Percentiles rank a stretch among this genome's conserved stretches.
These are phyloP conservation scores for Naganishia sp. DNA, from an alignment of 1,284 basidiomycete genomes.

Conservation along the genomic window DNA sequence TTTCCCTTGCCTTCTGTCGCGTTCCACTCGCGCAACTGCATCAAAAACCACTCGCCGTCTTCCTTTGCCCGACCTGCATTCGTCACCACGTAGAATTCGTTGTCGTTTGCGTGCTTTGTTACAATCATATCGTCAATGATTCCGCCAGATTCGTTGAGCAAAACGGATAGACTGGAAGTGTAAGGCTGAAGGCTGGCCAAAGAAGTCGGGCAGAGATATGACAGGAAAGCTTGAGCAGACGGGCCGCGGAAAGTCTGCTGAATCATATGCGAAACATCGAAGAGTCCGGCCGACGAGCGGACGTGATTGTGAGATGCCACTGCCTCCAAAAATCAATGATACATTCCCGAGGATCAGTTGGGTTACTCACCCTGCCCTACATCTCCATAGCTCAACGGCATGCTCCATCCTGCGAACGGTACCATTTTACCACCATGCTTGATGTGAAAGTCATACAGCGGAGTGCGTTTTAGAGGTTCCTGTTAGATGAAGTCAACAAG, in stretches of 20 bases:
- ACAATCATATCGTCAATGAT: conserved; percentile 92
- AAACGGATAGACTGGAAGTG: conserved; percentile 77
- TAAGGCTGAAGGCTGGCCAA: conserved; percentile 68
- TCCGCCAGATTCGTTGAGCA: conserved; percentile 84
- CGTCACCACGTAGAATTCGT: conserved; percentile 90
- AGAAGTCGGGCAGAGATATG: conserved; percentile 80
- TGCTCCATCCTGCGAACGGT: conserved; percentile 90
- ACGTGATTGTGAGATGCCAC: conserved; percentile 92
- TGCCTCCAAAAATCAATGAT: conserved; percentile 46
- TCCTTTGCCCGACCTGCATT: conserved; percentile 85
- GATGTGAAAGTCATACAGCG: conserved; percentile 88
- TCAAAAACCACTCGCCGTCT: conserved; percentile 76
- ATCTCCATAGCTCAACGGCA: conserved; percentile 85
- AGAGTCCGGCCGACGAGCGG: conserved; percentile 78
- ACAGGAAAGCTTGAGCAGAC: conserved; percentile 73
- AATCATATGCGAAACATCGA: conserved; percentile 98
- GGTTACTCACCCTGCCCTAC: conserved; percentile 71
- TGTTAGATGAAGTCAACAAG: conserved; percentile 1
- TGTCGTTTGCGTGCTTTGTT: conserved; percentile 73
- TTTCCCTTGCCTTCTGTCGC: conserved; percentile 58
- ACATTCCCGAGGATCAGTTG: conserved; percentile 10
- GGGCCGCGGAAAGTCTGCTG: conserved; percentile 80
- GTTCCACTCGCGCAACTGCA: conserved; percentile 76
- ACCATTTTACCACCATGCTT: conserved; percentile 90
- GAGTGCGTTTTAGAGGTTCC: conserved; percentile 57